Percentiles rank a stretch among this genome's conserved stretches.
Conservation (phyloP, 1,284 basidiomycete genomes). For the Apiotrichum domesticum region DNA sequence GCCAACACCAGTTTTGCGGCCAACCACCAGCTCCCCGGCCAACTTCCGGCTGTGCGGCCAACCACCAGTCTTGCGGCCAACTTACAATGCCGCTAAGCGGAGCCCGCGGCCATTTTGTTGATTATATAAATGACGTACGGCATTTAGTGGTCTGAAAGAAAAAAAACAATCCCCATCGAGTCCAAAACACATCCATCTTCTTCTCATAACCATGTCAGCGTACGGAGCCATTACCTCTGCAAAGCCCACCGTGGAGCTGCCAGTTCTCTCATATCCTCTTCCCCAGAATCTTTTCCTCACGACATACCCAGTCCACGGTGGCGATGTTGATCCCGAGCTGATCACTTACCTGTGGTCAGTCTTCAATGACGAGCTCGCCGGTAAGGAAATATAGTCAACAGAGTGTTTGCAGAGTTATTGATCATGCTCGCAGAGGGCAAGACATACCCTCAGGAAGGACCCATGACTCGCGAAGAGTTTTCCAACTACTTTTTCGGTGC, state of each 20-base stretch:
- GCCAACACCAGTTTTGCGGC: too few species aligned
- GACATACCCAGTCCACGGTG: slow-evolving; percentile 61
- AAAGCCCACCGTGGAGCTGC: slow-evolving; percentile 32
- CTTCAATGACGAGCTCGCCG: slow-evolving; percentile 68
- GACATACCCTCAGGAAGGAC: slow-evolving; percentile 76
- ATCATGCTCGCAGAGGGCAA: slow-evolving; percentile 49
- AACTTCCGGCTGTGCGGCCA: slow-evolving; percentile 2
- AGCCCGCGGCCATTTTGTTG: neutral
- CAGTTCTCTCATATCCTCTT: slow-evolving; percentile 39
- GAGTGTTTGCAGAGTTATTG: too few species aligned
- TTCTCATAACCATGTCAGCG: slow-evolving; percentile 33
- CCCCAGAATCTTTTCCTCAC: slow-evolving; percentile 40
- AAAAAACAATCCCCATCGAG: neutral
- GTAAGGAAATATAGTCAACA: slow-evolving; percentile 24
- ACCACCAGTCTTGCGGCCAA: neutral
- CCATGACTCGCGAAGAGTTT: slow-evolving; percentile 56
- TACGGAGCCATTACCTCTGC: slow-evolving; percentile 50
- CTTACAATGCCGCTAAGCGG: too few species aligned
- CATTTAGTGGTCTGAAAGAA: too few species aligned
- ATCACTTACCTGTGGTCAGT: slow-evolving; percentile 58
- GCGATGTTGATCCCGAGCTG: slow-evolving; percentile 53
- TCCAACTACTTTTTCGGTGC: slow-evolving; percentile 63
- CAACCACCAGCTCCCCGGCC: neutral
- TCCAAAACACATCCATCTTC: neutral
- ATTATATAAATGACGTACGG: too few species aligned